Base-by-base conservation (phyloP, 768 basidiomycete genomes). In the Phaeotremella skinneri region DNA sequence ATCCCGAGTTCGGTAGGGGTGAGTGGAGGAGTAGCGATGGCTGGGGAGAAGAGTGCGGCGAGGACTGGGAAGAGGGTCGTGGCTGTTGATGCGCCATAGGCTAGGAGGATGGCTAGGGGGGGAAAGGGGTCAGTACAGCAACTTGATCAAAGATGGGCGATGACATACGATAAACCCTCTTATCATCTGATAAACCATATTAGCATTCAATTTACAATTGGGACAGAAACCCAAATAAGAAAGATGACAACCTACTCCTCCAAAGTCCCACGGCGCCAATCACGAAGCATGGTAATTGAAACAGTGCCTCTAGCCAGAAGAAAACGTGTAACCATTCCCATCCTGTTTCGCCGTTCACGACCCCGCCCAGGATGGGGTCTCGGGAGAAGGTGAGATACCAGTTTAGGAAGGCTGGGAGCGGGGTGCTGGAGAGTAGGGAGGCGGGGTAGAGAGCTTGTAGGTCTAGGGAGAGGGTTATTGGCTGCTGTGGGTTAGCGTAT, bases 61-160 rank as follows among this genome's bases (percentile, higher is more conserved):
- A 92, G 72, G 69, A 87, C 89, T 0, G 90, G 84, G 31, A 89
- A 76, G 14, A 87, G 86, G 0, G 90, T 90, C 0, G 89, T 91
- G 0, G 83, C 81, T 2, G 89, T 87, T 0, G 87, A 89, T 0
- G 88, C 87, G 27, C 81, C 88, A 75, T 91, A 92, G 27, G 86
- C 73, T 7, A 87, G 79, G 14, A 92, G 78, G 30, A 90, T 79
- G 26, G 75, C 74, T 75, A 56, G 87, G 87, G 45, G 86, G 82
- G 17, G 9, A 7, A 14, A 76, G 74, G 5, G 75, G 79, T 1
- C 80, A 81, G 56, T 79, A 85, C 86, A 66, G n/a, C 9, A 41
- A 25, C 20, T 25, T 31, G 3, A 20, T 20, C n/a, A 34, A 11
- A 6, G 21, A 39, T 58, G 49, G 55, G n/a, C 41, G 34, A 39